Evolutionary conservation across 2,329 filamentous ascomycete species (phyloP).

Genomic region (Exophiala oligosperma): DNA sequence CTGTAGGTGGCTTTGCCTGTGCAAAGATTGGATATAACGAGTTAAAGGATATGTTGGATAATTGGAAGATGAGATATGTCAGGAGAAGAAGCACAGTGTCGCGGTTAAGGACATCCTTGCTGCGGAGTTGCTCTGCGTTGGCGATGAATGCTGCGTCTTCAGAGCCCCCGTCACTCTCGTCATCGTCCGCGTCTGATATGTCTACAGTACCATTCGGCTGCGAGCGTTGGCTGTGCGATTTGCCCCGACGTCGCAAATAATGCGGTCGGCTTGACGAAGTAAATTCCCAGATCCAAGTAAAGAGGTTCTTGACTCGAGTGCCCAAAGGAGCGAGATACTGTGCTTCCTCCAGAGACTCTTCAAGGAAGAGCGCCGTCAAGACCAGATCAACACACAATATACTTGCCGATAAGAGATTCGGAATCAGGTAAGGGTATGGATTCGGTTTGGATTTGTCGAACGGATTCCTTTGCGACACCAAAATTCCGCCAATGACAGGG

Average conservation of each 20-base stretch:
- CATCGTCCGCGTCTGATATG: slow-evolving; percentile 23
- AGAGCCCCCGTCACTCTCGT: slow-evolving; percentile 40
- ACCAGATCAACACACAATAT: slow-evolving; percentile 72
- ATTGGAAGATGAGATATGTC: slow-evolving; percentile 90
- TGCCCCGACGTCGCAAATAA: slow-evolving; percentile 48
- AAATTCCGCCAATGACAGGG: slow-evolving; percentile 81
- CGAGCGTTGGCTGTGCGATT: slow-evolving; percentile 8
- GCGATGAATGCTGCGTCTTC: slow-evolving; percentile 39
- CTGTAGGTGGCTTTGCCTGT: slow-evolving; percentile 70
- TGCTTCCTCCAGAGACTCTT: slow-evolving; percentile 77
- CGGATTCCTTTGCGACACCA: slow-evolving; percentile 66
- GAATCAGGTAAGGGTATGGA: slow-evolving; percentile 77
- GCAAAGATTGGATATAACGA: slow-evolving; percentile 93
- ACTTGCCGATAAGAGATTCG: slow-evolving; percentile 75
- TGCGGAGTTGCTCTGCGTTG: slow-evolving; percentile 50
- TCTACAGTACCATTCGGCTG: slow-evolving; percentile 10
- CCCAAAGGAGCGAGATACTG: slow-evolving; percentile 61
- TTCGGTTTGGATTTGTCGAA: slow-evolving; percentile 53
- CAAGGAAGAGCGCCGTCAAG: slow-evolving; percentile 75
- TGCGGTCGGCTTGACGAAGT: slow-evolving; percentile 59
- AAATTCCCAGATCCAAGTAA: slow-evolving; percentile 71
- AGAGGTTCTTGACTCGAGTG: slow-evolving; percentile 59
- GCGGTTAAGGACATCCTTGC: slow-evolving; percentile 67
- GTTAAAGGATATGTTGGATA: slow-evolving; percentile 94
- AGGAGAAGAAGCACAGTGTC: slow-evolving; percentile 79